Conservation (phyloP, 257 asterid species). For the Nicotiana tomentosiformis region DNA sequence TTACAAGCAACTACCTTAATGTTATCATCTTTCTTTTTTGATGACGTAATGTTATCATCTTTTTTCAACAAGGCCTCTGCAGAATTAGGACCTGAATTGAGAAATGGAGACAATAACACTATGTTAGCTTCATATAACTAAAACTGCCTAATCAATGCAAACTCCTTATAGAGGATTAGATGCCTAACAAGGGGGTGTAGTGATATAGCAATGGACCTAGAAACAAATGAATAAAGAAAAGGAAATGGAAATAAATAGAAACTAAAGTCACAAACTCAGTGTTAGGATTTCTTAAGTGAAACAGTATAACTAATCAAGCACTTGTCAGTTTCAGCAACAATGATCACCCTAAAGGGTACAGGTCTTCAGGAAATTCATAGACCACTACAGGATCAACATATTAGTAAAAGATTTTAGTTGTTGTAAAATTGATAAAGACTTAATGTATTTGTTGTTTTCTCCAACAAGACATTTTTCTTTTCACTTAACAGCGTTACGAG, state of each 20-base stretch:
- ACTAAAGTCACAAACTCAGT: not conserved
- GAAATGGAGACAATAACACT: constrained; percentile 3
- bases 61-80: constrained; percentile 14
- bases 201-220: not conserved
- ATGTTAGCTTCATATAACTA: not conserved
- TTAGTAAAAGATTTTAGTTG: not conserved
- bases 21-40: constrained; percentile 43
- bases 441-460: not conserved
- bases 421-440: not conserved
- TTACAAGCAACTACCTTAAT: constrained; percentile 22
- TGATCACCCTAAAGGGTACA: not conserved
- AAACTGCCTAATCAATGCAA: not conserved
- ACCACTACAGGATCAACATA: not conserved
- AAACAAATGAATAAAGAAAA: not conserved
- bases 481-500: not conserved
- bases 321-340: not conserved
- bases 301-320: not conserved
- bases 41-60: too few relatives aligned
- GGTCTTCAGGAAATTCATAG: not conserved
- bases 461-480: not conserved
- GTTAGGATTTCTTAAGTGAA: not conserved
- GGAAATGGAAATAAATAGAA: not conserved
- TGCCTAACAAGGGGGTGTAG: not conserved
- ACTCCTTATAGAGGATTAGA: not conserved
- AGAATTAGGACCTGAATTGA: constrained; percentile 25